These are phyloP conservation scores for Leptographium flavum DNA, from an alignment of 2,329 filamentous ascomycete species.

Conservation along the genomic window DNA sequence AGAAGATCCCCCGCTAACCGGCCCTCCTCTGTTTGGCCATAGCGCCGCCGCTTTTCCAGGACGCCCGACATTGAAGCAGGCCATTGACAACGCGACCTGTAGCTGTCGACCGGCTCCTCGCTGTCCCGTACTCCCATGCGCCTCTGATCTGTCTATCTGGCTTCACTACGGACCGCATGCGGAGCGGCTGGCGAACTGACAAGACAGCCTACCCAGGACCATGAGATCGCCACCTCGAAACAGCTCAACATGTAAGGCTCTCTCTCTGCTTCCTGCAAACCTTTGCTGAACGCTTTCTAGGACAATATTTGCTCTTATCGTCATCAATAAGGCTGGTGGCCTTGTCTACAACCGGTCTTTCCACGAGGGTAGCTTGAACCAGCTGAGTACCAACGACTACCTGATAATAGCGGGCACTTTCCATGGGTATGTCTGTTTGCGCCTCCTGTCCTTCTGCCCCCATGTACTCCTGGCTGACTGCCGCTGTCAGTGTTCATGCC, in stretches of 20 bases:
- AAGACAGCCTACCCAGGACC: neutral
- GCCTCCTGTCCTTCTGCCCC: no score
- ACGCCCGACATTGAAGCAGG: no score
- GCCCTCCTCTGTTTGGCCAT: no score
- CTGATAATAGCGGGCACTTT: constrained; percentile 95
- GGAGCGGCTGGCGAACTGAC: neutral
- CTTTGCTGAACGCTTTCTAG: constrained; percentile 29
- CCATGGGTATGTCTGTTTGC: constrained; percentile 55
- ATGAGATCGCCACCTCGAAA: neutral
- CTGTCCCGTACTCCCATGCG: neutral
- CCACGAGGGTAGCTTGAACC: constrained; percentile 68
- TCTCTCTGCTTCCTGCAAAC: neutral
- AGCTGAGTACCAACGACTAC: constrained; percentile 89
- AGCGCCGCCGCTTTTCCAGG: no score
- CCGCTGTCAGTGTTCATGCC: constrained; percentile 43
- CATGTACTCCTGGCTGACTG: constrained; percentile 5
- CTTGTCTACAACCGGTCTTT: constrained; percentile 95
- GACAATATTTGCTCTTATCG: constrained; percentile 88
- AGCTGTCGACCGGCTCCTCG: no score
- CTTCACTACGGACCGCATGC: neutral
- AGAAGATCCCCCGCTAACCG: neutral
- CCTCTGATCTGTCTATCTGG: neutral
- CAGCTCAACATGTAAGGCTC: constrained; percentile 3
- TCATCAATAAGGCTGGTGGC: constrained; percentile 97
- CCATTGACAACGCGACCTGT: no score